Conservation (phyloP, 306 rosid species). For the Heteromeles arbutifolia region DNA sequence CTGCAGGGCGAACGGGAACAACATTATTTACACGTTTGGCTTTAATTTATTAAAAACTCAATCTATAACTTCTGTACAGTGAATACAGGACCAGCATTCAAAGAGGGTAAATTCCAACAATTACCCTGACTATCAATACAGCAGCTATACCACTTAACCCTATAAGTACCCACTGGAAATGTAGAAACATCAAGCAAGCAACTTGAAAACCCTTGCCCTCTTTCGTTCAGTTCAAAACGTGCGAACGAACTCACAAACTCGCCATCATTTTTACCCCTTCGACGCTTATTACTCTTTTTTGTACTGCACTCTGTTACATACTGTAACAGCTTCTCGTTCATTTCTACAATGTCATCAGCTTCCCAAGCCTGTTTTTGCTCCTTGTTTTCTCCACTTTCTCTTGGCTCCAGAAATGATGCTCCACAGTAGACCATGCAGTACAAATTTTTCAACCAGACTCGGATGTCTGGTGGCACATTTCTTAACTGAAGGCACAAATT, state of each 20-base stretch:
- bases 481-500: conserved; percentile 54
- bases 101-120: conserved; percentile 52
- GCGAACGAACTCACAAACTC: conserved; percentile 24
- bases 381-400: neutral
- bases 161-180: conserved; percentile 49
- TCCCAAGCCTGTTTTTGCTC: conserved; percentile 35
- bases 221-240: conserved; percentile 36
- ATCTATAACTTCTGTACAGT: conserved; percentile 9
- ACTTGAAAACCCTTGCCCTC: conserved; percentile 60
- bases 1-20: too few relatives aligned
- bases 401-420: conserved; percentile 17
- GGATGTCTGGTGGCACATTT: conserved; percentile 26
- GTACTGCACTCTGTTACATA: conserved; percentile 25
- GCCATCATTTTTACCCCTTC: neutral
- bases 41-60: neutral
- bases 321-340: conserved; percentile 30
- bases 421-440: conserved; percentile 50
- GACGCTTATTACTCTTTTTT: neutral
- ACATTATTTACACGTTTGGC: neutral
- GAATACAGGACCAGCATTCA: conserved; percentile 51
- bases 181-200: conserved; percentile 60
- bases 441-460: conserved; percentile 21
- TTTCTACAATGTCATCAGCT: conserved; percentile 30
- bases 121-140: conserved; percentile 39
- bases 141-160: conserved; percentile 58